Conservation (phyloP, 2,329 filamentous ascomycete species). For the Gyromitra esculenta region DNA sequence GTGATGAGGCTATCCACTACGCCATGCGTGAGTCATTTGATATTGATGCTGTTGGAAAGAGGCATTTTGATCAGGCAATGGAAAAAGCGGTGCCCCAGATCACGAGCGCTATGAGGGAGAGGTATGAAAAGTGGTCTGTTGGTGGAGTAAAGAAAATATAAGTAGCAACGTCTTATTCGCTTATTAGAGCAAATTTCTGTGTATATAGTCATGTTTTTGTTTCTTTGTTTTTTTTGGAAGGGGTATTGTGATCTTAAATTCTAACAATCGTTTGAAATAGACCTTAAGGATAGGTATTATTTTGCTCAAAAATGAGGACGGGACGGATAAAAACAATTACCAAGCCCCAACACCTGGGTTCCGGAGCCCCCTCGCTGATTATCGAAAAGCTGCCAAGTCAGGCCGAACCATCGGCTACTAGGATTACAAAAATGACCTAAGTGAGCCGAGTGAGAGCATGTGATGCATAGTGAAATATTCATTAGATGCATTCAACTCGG, state of each 20-base stretch:
- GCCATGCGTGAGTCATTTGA: constrained; percentile 61
- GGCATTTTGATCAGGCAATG: constrained; percentile 57
- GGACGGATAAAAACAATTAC: too few species aligned
- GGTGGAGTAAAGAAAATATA: constrained; percentile 57
- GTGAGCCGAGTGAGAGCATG: background rate
- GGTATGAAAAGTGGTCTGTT: constrained; percentile 63
- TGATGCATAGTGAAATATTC: background rate
- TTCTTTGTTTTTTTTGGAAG: background rate
- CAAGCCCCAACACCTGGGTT: background rate
- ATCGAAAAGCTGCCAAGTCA: too few species aligned
- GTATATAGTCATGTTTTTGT: background rate
- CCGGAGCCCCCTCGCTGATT: too few species aligned
- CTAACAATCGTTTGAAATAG: too few species aligned
- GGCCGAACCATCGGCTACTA: too few species aligned
- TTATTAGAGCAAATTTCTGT: background rate
- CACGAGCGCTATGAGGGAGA: constrained; percentile 63
- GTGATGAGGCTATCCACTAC: constrained; percentile 65
- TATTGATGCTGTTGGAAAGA: constrained; percentile 52
- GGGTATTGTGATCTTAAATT: too few species aligned
- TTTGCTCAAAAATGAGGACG: too few species aligned
- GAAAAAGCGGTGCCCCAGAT: constrained; percentile 63
- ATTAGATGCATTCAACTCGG: too few species aligned
- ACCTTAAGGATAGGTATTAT: too few species aligned
- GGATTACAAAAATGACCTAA: background rate
- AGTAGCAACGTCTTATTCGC: background rate